Evolutionary conservation across 2,329 filamentous ascomycete genomes (phyloP).

Genomic region (Scytalidium lignicola): DNA sequence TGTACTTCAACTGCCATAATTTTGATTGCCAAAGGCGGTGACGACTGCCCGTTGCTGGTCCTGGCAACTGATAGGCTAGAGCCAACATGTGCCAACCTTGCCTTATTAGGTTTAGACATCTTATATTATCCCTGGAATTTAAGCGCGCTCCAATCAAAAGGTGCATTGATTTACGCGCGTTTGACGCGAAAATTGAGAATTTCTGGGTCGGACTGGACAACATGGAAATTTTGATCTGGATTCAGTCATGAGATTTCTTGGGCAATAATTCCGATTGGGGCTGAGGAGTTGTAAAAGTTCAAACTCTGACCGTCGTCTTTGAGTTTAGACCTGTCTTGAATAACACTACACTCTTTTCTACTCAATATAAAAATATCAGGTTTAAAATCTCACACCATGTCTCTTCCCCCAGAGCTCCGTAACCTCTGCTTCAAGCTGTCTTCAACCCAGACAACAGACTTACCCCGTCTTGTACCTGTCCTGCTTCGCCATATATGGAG

Average conservation of each 20-base stretch:
- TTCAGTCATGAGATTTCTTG: background rate
- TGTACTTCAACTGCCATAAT: background rate
- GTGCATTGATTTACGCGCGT: background rate
- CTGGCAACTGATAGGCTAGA: background rate
- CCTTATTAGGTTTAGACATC: background rate
- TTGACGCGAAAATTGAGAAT: background rate
- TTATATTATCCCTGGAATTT: background rate
- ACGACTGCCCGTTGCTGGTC: background rate
- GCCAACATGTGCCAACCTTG: background rate
- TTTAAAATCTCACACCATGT: conserved; percentile 20
- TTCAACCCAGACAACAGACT: conserved; percentile 64
- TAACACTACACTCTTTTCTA: background rate
- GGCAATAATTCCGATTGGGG: background rate
- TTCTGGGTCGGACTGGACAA: background rate
- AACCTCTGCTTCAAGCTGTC: conserved; percentile 66
- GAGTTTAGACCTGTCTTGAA: background rate
- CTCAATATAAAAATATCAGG: background rate
- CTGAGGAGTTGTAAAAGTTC: background rate
- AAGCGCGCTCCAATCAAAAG: background rate
- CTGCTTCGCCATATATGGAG: conserved; percentile 57
- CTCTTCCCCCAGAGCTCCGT: conserved; percentile 52
- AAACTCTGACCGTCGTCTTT: background rate
- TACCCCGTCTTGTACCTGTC: conserved; percentile 67
- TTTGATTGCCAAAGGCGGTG: background rate
- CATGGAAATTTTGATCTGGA: background rate